Conservation (phyloP, 2,329 filamentous ascomycete species). For the Aspergillus pseudoviridinutans region DNA sequence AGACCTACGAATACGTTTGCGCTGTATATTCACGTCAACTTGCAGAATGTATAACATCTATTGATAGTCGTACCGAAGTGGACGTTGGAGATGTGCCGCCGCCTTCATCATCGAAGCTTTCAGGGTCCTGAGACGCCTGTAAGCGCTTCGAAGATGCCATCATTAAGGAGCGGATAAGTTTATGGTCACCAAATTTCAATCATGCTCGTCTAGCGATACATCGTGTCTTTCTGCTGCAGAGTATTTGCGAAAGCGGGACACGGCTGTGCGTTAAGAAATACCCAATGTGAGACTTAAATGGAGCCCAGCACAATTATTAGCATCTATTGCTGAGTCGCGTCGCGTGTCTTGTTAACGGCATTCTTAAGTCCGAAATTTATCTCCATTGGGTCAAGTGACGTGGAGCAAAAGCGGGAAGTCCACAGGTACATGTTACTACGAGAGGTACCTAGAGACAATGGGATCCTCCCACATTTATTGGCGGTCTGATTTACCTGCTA, state of each 20-base stretch:
- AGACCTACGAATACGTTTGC: slow-evolving; percentile 42
- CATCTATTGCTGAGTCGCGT: slow-evolving; percentile 8
- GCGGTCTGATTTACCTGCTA: not conserved
- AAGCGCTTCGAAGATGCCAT: slow-evolving; percentile 45
- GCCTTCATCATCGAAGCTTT: slow-evolving; percentile 27
- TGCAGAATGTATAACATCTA: not conserved
- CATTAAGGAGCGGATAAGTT: slow-evolving; percentile 2
- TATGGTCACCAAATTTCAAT: not conserved
- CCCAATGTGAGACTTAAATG: not conserved
- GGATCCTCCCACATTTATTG: not conserved
- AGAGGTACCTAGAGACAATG: not conserved
- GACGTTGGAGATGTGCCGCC: slow-evolving; percentile 23
- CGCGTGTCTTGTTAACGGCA: slow-evolving; percentile 6
- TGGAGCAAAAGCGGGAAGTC: not conserved
- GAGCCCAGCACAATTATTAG: not conserved
- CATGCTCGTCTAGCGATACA: not conserved
- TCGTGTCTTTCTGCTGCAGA: not conserved
- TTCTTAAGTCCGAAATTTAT: not conserved
- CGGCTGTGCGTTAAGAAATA: not conserved
- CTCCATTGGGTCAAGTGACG: not conserved
- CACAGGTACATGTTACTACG: no score
- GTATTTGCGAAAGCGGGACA: not conserved
- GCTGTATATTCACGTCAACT: slow-evolving; percentile 24
- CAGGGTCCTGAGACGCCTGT: slow-evolving; percentile 27
- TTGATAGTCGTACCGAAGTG: slow-evolving; percentile 25